Conservation (phyloP, 768 basidiomycete species). For the Suillus bovinus region DNA sequence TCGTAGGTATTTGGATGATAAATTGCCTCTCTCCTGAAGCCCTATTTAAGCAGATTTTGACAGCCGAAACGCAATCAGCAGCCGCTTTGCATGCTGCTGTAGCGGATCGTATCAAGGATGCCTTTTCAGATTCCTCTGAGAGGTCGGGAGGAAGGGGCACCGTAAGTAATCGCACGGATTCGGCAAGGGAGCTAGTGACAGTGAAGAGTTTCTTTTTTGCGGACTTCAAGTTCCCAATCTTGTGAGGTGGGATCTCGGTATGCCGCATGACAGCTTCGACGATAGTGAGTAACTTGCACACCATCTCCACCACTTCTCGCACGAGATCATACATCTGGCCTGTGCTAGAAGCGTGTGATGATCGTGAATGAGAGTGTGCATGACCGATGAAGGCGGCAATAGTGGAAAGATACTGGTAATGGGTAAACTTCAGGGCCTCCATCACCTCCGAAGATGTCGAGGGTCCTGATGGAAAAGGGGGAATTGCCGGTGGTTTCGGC, state of each 20-base stretch:
- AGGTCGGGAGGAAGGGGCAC: constrained; percentile 42
- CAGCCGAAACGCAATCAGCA: constrained; percentile 83
- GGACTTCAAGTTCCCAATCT: constrained; percentile 61
- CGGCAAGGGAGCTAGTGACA: constrained; percentile 83
- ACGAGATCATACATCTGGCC: constrained; percentile 94
- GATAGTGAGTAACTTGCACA: constrained; percentile 86
- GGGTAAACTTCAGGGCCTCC: constrained; percentile 77
- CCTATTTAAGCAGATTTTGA: constrained; percentile 77
- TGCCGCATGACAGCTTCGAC: constrained; percentile 87
- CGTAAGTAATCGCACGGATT: constrained; percentile 81
- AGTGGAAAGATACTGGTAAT: constrained; percentile 89
- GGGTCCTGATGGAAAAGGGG: constrained; percentile 70
- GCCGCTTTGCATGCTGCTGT: constrained; percentile 87
- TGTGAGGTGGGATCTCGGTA: constrained; percentile 63
- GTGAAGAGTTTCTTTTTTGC: constrained; percentile 84
- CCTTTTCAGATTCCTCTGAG: constrained; percentile 84
- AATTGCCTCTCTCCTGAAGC: constrained; percentile 62
- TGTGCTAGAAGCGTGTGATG: constrained; percentile 89
- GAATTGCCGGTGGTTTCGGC: constrained; percentile 41
- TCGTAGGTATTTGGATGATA: constrained; percentile 60
- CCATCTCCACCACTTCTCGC: constrained; percentile 92
- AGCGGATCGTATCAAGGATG: constrained; percentile 75
- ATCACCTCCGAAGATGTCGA: constrained; percentile 67
- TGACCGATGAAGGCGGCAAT: constrained; percentile 98
- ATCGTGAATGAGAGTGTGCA: constrained; percentile 88